Base-by-base conservation (phyloP, 2,329 filamentous ascomycete genomes). In the Rhytidhysteron rufulum region DNA sequence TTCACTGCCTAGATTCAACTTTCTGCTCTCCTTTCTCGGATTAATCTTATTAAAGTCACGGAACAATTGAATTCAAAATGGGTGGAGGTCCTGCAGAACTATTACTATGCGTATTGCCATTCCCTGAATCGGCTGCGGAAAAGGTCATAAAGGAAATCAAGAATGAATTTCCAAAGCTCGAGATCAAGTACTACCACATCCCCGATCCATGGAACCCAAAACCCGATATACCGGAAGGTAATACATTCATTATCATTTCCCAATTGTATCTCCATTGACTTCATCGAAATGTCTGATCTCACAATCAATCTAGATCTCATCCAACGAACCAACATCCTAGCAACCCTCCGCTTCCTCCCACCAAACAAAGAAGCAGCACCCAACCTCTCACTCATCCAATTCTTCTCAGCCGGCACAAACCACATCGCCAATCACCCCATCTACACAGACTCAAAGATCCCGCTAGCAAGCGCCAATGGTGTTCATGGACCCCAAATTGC, bases 401-500 rank as follows among this genome's bases (percentile, higher is more conserved):
- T 79, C 44, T 68, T 76, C 48, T 77, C 74, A 8, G 79, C 79
- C 6, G 79, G 79, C 2, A 69, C 74, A 34, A 79, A 82, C 51
- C 73, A 77, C 41, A 54, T 79, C 17, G 54, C 71, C 27, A 54
- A 69, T n/a, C 63, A 74, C 40, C 77, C 77, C 0, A 69, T 82
- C 30, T 72, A 78, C 45, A 75, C 63, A 5, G 61, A 73, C 34
- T 74, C 70, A 11, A 54, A 74, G 19, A 73, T 82, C 37, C 67
- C 73, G 1, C 65, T 82, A 41, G 75, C 75, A 3, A 79, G 73
- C 3, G 71, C 70, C 24, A 75, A 71, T 4, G 73, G 79, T 18
- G 74, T 82, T 34, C 78, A 81, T 52, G 79, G 78, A 1, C 81
- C 82, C 0, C 78, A 81, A 41, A 85, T 85, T 36, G 71, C 80